Evolutionary conservation across 2,329 filamentous ascomycete species (phyloP).

Genomic region (Pyrenophora seminiperda): DNA sequence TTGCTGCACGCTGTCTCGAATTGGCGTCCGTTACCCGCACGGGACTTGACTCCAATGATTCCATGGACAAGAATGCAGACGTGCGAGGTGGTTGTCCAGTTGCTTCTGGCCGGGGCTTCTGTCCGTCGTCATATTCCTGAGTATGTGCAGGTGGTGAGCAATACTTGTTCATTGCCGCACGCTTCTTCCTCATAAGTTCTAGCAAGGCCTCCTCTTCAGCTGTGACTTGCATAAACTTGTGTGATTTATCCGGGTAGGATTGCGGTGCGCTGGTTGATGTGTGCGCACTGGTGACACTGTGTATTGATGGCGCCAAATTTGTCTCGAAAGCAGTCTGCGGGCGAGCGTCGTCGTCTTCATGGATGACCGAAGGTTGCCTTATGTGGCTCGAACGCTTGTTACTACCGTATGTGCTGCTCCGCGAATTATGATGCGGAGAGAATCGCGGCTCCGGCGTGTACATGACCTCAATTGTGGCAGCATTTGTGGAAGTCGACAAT

Average conservation of each 20-base stretch:
- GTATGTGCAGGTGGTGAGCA: conserved; percentile 47
- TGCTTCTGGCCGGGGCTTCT: conserved; percentile 22
- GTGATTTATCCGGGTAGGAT: conserved; percentile 32
- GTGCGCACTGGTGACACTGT: conserved; percentile 37
- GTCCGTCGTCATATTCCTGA: conserved; percentile 40
- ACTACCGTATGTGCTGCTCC: conserved; percentile 25
- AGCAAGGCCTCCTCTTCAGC: conserved; percentile 57
- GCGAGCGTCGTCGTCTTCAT: conserved; percentile 40
- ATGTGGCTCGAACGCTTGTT: conserved; percentile 39
- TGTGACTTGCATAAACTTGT: conserved; percentile 55
- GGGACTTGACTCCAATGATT: conserved; percentile 35
- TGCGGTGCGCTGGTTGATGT: conserved; percentile 45
- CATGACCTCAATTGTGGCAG: conserved; percentile 49
- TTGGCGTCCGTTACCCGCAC: conserved; percentile 27
- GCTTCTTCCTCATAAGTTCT: conserved; percentile 57
- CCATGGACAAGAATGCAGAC: conserved; percentile 34
- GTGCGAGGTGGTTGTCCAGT: conserved; percentile 24
- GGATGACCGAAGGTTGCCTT: conserved; percentile 48
- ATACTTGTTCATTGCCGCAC: conserved; percentile 52
- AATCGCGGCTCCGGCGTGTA: conserved; percentile 41
- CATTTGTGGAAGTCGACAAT: conserved; percentile 42
- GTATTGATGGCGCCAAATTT: conserved; percentile 33
- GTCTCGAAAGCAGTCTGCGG: conserved; percentile 34
- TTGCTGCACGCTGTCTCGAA: conserved; percentile 21
- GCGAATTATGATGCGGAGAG: conserved; percentile 24